Evolutionary conservation across 495 filamentous ascomycete species (phyloP), one percentile per base, ranked within the genome.

Genomic region (Gamarada debralockiae): DNA sequence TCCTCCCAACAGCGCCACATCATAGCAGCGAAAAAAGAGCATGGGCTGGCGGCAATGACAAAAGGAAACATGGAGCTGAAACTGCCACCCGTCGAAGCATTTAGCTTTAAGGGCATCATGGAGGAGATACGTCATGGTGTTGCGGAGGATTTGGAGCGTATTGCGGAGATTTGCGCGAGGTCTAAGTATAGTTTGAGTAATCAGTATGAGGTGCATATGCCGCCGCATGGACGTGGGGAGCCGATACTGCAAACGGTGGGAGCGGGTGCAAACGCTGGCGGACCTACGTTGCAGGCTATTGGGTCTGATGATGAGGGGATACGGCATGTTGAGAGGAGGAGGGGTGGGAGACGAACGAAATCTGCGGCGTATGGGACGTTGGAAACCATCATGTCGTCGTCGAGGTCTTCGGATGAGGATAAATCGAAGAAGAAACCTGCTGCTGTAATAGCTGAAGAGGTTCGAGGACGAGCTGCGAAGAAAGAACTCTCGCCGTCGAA

Each of bases 201-300:
- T 59, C 77, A 81, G 49, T 81, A 81, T 53, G 77, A 81, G 42
- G 75, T 79, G n/a, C 78, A 81, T 50, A 73, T 80, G 39, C 67
- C 73, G 5, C 77, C 78, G 7, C 78, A 80, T 56, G 75, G 74
- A 7, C 73, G 70, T 3, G 76, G 77, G 3, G 51, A 67, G 6
- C 56, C 65, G 0, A 72, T 77, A 49, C 18, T 67, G 57, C 31
- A 27, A 45, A 53, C 44, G 52, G 46, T 50, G 47, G 54, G 52
- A 23, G 23, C 51, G 14, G 51, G 48, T 29, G 21, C 49, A 4
- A 46, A 33, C 40, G 54, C 2, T 14, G 47, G 40, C 3, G 73
- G 73, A 5, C 72, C 73, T 10, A 79, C 75, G 0, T 58, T 79
- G 25, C 74, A 81, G 48, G 72, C 70, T 2, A 65, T 78, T 44